These are phyloP conservation scores for Diaporthe citri DNA, from an alignment of 2,329 filamentous ascomycete genomes.

Conservation along the genomic window DNA sequence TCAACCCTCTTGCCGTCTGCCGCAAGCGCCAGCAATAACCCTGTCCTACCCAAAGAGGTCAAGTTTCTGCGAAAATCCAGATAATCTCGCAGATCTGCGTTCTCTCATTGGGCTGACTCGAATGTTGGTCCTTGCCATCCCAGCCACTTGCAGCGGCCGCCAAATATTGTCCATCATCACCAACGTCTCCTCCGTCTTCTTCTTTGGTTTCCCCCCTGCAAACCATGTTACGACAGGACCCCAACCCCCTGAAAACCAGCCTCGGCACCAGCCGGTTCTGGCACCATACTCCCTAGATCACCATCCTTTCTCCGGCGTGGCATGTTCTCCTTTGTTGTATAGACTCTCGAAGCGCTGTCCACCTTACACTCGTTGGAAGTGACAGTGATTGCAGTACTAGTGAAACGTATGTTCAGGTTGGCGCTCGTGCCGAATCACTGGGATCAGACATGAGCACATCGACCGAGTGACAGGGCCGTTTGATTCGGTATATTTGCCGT, in stretches of 20 bases:
- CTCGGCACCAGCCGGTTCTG: slow-evolving; percentile 17
- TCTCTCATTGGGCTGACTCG: slow-evolving; percentile 25
- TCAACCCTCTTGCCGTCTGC: slow-evolving; percentile 34
- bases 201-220: neutral
- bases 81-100: neutral
- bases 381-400: too few relatives aligned
- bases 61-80: slow-evolving; percentile 5
- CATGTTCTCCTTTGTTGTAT: too few relatives aligned
- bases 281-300: slow-evolving; percentile 4
- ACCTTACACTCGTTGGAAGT: too few relatives aligned
- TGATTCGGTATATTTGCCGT: too few relatives aligned
- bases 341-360: too few relatives aligned
- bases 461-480: too few relatives aligned
- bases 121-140: slow-evolving; percentile 11
- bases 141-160: slow-evolving; percentile 10
- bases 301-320: too few relatives aligned
- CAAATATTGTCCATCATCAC: neutral
- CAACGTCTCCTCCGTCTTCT: neutral
- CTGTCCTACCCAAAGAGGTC: slow-evolving; percentile 28
- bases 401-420: too few relatives aligned
- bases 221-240: neutral
- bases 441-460: too few relatives aligned
- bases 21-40: slow-evolving; percentile 38
- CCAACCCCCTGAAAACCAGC: neutral
- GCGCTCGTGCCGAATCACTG: too few relatives aligned